Percentiles rank a stretch among this genome's conserved stretches.
Evolutionary conservation across 2,329 filamentous ascomycete genomes (phyloP).

Genomic region (Apiospora hydei): DNA sequence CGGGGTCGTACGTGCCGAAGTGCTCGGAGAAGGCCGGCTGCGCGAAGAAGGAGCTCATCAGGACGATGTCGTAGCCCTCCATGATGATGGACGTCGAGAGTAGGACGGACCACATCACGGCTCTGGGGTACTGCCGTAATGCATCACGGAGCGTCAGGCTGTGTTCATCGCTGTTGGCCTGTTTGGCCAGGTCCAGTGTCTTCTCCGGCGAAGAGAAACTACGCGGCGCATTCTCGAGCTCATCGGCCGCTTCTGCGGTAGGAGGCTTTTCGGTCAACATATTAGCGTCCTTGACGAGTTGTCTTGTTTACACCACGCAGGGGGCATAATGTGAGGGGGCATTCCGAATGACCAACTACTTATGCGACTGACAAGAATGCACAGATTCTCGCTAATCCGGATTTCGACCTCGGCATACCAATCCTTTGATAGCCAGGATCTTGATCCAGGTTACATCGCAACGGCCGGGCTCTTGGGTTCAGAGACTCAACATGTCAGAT

Average conservation of each 20-base stretch:
- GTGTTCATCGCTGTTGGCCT: slow-evolving; percentile 27
- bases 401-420: neutral
- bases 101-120: slow-evolving; percentile 31
- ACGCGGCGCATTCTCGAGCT: neutral
- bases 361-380: neutral
- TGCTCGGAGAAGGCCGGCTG: slow-evolving; percentile 39
- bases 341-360: neutral
- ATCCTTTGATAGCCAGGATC: neutral
- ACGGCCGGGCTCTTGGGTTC: neutral
- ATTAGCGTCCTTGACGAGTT: too few species aligned
- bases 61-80: slow-evolving; percentile 36
- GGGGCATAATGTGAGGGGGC: neutral
- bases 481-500: neutral
- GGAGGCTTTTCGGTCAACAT: neutral
- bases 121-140: slow-evolving; percentile 25
- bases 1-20: slow-evolving; percentile 36
- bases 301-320: neutral
- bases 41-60: slow-evolving; percentile 44
- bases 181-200: slow-evolving; percentile 6
- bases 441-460: neutral
- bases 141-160: slow-evolving; percentile 12
- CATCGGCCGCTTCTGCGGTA: neutral
- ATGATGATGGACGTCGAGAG: slow-evolving; percentile 40
- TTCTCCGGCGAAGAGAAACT: neutral
- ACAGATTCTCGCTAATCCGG: neutral